Evolutionary conservation across 2,329 filamentous ascomycete species (phyloP).

Genomic region (Hypoxylon sp.): DNA sequence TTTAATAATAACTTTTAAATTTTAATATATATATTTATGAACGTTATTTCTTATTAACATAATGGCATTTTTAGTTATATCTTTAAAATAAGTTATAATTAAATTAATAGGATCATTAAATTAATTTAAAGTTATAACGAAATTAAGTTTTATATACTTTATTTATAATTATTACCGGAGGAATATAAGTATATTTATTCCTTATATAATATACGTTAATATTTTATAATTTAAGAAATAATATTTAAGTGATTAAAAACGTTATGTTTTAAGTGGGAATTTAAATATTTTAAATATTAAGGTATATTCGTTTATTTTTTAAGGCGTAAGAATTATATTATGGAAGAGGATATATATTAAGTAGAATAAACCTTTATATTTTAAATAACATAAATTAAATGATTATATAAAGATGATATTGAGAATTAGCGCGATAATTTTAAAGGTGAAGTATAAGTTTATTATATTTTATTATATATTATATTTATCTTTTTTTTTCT

Average conservation of each 20-base stretch:
- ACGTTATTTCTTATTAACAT: not conserved
- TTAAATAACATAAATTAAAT: constrained; percentile 8
- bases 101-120: not conserved
- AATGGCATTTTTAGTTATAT: not conserved
- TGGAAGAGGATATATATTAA: constrained; percentile 5
- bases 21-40: not conserved
- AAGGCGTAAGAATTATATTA: constrained; percentile 12
- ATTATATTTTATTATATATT: not conserved
- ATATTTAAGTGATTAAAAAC: constrained; percentile 3
- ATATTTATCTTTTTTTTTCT: not conserved
- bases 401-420: not conserved
- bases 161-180: not conserved
- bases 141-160: constrained; percentile 5
- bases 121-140: not conserved
- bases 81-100: not conserved
- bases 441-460: constrained; percentile 8
- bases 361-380: constrained; percentile 6
- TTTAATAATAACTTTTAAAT: not conserved
- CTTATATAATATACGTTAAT: not conserved
- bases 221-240: constrained; percentile 15
- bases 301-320: not conserved
- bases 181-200: constrained; percentile 1
- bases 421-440: not conserved
- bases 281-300: not conserved
- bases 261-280: not conserved